phyloP scores from a whole-genome alignment of 2,329 filamentous ascomycete genomes.

The Curvularia sp. region DNA sequence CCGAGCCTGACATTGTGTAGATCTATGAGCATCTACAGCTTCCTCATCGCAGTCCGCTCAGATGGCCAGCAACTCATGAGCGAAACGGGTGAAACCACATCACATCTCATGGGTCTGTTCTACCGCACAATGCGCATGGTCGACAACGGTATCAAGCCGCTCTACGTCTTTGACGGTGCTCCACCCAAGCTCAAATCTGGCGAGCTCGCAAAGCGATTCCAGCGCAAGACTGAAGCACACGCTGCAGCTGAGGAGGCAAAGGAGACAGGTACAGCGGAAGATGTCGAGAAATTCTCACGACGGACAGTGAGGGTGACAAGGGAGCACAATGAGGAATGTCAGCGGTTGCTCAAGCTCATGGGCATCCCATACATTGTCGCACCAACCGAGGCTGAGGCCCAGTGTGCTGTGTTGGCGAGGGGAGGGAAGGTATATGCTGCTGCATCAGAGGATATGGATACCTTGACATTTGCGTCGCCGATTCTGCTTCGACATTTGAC shows the following conservation, averaged over 20 bases:
- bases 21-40: conserved; percentile 99
- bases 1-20: conserved; percentile 52
- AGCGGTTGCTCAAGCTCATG: conserved; percentile 90
- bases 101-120: conserved; percentile 99
- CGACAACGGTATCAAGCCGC: conserved; percentile 97
- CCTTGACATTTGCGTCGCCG: conserved; percentile 90
- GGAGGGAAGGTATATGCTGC: conserved; percentile 97
- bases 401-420: conserved; percentile 87
- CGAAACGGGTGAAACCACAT: conserved; percentile 94
- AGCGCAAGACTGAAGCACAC: conserved; percentile 90
- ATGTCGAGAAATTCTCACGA: conserved; percentile 97
- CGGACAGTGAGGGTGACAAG: conserved; percentile 93
- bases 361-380: conserved; percentile 94
- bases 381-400: conserved; percentile 95
- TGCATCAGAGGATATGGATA: conserved; percentile 99
- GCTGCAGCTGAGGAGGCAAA: conserved; percentile 94
- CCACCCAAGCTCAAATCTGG: conserved; percentile 97
- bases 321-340: conserved; percentile 96
- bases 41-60: conserved; percentile 95
- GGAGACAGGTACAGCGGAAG: conserved; percentile 94
- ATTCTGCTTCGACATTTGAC: conserved; percentile 92
- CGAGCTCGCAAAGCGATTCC: conserved; percentile 93
- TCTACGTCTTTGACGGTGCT: conserved; percentile 97
- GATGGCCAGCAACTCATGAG: conserved; percentile 96
- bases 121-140: conserved; percentile 98